Percentiles rank a stretch among this genome's conserved stretches.
Evolutionary conservation across 805 yeast genomes (phyloP).

Genomic region (Cyberlindnera xylosilytica): DNA sequence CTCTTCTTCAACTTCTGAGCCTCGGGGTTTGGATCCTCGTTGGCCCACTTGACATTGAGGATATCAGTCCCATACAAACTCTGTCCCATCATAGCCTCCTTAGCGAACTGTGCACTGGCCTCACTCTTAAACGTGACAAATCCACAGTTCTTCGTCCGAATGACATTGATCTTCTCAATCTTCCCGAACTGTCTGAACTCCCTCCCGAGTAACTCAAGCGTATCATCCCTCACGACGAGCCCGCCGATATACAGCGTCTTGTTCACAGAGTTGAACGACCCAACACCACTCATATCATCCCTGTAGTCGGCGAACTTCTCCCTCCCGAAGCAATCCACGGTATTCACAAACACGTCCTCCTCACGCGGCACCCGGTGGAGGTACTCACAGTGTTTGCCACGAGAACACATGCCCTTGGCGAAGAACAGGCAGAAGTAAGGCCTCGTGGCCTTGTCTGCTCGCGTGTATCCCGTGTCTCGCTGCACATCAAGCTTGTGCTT

Average conservation of each 20-base stretch:
- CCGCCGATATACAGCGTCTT: conserved; percentile 75
- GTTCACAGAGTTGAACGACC: conserved; percentile 68
- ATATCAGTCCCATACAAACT: conserved; percentile 64
- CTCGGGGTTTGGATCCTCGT: conserved; percentile 78
- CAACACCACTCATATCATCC: conserved; percentile 95
- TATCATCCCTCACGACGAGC: conserved; percentile 39
- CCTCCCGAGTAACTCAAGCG: conserved; percentile 35
- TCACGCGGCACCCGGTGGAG: conserved; percentile 72
- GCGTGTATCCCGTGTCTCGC: conserved; percentile 73
- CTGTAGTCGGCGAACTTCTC: conserved; percentile 77
- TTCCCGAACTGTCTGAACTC: conserved; percentile 76
- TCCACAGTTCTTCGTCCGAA: conserved; percentile 65
- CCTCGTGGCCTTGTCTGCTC: conserved; percentile 47
- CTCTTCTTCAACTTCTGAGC: conserved; percentile 45
- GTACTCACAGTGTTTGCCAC: conserved; percentile 73
- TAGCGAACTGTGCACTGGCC: conserved; percentile 86
- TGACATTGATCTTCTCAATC: conserved; percentile 60
- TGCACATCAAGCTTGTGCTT: conserved; percentile 58
- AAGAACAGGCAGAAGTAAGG: conserved; percentile 74
- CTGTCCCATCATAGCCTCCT: conserved; percentile 91
- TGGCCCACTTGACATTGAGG: conserved; percentile 81
- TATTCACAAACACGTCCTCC: conserved; percentile 54
- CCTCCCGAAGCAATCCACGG: conserved; percentile 89
- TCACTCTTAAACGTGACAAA: conserved; percentile 72
- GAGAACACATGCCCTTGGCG: conserved; percentile 83